phyloP scores from a whole-genome alignment of 805 yeast species.

The Schwanniomyces pseudopolymorphus region DNA sequence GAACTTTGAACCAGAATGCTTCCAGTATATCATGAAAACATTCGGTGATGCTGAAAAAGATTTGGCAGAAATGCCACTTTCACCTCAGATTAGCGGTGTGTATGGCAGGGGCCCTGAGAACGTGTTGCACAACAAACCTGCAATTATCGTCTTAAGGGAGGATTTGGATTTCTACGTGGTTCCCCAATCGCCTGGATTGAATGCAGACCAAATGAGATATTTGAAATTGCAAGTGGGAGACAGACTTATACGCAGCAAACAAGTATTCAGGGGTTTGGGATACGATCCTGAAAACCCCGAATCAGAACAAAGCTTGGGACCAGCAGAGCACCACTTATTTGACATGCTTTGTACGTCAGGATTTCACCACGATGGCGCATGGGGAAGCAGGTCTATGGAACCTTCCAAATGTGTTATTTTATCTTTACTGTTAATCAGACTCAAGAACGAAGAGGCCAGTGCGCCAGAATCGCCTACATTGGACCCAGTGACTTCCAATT shows the following conservation, averaged over 20 bases:
- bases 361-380: conserved; percentile 57
- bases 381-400: conserved; percentile 92
- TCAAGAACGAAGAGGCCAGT: conserved; percentile 35
- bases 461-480: conserved; percentile 46
- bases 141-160: conserved; percentile 88
- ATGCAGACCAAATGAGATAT: conserved; percentile 58
- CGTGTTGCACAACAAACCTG: conserved; percentile 76
- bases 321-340: conserved; percentile 92
- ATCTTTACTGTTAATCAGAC: conserved; percentile 72
- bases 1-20: conserved; percentile 83
- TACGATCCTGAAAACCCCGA: conserved; percentile 34
- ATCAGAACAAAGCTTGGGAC: conserved; percentile 57
- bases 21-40: conserved; percentile 73
- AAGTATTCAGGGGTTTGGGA: conserved; percentile 81
- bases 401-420: conserved; percentile 85
- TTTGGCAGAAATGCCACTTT: conserved; percentile 30
- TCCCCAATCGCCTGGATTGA: conserved; percentile 63
- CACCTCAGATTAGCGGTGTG: conserved; percentile 32
- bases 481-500: conserved; percentile 44
- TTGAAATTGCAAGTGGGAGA: conserved; percentile 76
- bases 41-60: conserved; percentile 71
- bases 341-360: conserved; percentile 96
- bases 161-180: conserved; percentile 92
- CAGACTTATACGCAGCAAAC: conserved; percentile 51
- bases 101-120: conserved; percentile 29